Percentiles rank a stretch among this genome's conserved stretches.
Conservation (phyloP, 257 asterid genomes). For the Forsythia viridissima region DNA sequence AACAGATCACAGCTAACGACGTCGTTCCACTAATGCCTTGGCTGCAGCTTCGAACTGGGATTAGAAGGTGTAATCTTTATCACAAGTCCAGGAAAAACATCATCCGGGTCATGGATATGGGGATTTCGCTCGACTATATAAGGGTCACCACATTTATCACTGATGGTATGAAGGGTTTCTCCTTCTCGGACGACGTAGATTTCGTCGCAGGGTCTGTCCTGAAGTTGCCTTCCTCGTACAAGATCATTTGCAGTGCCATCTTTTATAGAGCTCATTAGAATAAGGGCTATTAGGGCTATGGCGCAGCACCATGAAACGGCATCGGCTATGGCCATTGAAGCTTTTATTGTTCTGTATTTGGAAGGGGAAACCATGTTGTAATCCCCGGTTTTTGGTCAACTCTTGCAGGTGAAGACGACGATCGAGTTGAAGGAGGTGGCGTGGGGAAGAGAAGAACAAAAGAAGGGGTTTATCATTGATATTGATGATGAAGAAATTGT, state of each 20-base stretch:
- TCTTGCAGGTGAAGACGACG: not conserved
- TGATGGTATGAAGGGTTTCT: constrained; percentile 45
- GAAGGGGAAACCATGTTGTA: not conserved
- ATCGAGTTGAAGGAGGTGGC: not conserved
- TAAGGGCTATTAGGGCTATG: constrained; percentile 27
- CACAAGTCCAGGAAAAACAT: constrained; percentile 51
- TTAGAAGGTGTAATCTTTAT: constrained; percentile 37
- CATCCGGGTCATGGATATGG: constrained; percentile 53
- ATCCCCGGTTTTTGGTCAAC: not conserved
- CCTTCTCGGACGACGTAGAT: constrained; percentile 55
- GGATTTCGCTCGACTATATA: constrained; percentile 52
- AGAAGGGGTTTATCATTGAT: not conserved
- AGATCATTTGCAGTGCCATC: constrained; percentile 21
- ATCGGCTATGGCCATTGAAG: constrained; percentile 25
- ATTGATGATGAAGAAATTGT: not conserved
- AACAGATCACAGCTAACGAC: not conserved
- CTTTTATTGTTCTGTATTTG: not conserved
- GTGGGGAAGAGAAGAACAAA: not conserved
- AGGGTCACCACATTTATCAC: constrained; percentile 51
- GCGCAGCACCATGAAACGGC: constrained; percentile 43
- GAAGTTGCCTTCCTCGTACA: not conserved
- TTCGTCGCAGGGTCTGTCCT: constrained; percentile 40
- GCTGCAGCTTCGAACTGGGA: constrained; percentile 1
- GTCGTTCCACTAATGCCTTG: not conserved
- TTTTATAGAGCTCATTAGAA: constrained; percentile 22